Evolutionary conservation across 2,329 filamentous ascomycete genomes (phyloP), one percentile per base, ranked within the genome.

Genomic region (Trematosphaeria pertusa): DNA sequence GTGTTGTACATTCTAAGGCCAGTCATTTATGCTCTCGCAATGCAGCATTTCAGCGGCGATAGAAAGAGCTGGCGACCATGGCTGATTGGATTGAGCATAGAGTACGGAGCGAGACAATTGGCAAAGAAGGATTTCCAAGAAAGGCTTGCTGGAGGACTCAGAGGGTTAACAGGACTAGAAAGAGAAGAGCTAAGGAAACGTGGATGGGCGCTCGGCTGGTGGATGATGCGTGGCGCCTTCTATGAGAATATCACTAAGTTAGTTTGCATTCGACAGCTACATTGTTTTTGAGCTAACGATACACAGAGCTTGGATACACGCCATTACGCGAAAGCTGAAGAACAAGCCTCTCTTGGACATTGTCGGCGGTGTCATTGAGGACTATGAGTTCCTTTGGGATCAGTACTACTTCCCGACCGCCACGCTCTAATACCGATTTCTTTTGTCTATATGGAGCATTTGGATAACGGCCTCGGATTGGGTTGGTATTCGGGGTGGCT

Each of bases 341-440:
- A 78, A 85, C 57, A 87, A 87, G 65, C 86, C 88, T 41, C 79
- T 96, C 72, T 83, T 95, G 36, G 86, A 88, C 56, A 83, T 99
- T 67, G 79, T 96, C 18, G 88, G 87, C 7, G 90, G 89, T 46
- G 87, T 99, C 35, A 74, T 97, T 54, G 91, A 97, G 69, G 94
- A 99, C 71, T 99, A 99, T 69, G 90, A 96, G 73, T 97, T 95
- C 70, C 79, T 99, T 22, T 99, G 94, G 94, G 91, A 97, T 74
- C 92, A 95, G 62, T 97, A 97, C 73, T 95, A 97, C 74, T 99
- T 97, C 73, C 80, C 84, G 14, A 87, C 84, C 1, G 80, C 83
- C 19, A 87, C 83, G 4, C 58, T 82, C 52, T 83, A 64, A 58
- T 37, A 17, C 12, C n/a, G 35, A 14, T 54, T 41, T 47, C 39